These are phyloP conservation scores for Francoa sonchifolia DNA, from an alignment of 441 rosid genomes.

Conservation along the genomic window DNA sequence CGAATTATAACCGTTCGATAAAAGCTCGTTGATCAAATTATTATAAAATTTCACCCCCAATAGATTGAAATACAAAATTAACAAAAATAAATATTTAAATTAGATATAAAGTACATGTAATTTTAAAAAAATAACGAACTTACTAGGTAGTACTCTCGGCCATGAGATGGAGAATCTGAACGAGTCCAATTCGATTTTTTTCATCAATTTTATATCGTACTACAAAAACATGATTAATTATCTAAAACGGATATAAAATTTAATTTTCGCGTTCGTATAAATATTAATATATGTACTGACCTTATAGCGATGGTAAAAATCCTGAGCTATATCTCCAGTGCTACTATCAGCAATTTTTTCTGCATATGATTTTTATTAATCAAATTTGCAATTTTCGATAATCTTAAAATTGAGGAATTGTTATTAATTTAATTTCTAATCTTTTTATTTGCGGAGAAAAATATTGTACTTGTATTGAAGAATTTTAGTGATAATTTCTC, in stretches of 20 bases:
- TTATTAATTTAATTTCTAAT: too few relatives aligned
- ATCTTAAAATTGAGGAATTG: too few relatives aligned
- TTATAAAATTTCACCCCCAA: conserved; percentile 36
- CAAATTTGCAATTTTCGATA: too few relatives aligned
- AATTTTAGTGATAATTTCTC: too few relatives aligned
- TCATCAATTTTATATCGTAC: neutral
- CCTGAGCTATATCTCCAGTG: conserved; percentile 10
- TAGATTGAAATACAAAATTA: neutral
- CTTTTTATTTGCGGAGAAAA: too few relatives aligned
- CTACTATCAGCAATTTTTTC: conserved; percentile 6
- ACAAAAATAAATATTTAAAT: neutral
- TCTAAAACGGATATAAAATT: too few relatives aligned
- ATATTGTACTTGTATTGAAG: neutral
- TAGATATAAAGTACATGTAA: neutral
- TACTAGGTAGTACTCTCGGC: conserved; percentile 55
- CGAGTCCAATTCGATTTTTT: conserved; percentile 34
- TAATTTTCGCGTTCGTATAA: neutral
- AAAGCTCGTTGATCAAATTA: conserved; percentile 16
- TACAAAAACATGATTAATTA: neutral
- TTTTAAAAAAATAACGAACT: conserved; percentile 8
- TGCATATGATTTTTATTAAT: conserved; percentile 2
- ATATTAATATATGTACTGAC: neutral
- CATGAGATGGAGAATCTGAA: conserved; percentile 72
- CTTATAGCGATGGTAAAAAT: conserved; percentile 10
- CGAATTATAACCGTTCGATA: neutral